phyloP scores from a whole-genome alignment of 352 stramenopile genomes.

The Phytophthora lateralis region DNA sequence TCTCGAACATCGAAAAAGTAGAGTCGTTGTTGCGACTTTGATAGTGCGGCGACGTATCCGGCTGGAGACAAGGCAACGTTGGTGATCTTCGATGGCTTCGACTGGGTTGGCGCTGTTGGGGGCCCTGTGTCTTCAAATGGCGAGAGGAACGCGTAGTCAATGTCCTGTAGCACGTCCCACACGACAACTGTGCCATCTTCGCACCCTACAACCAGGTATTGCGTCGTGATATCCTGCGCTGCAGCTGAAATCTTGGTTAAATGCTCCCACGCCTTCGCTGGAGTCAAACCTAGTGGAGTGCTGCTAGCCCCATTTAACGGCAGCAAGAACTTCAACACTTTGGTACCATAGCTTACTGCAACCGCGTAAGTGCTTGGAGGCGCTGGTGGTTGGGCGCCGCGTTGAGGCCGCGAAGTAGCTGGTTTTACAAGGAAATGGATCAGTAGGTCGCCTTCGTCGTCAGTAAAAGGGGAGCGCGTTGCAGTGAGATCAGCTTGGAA shows the following conservation, averaged over 20 bases:
- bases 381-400: background rate
- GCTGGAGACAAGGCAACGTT: slow-evolving; percentile 27
- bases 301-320: background rate
- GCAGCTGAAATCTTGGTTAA: slow-evolving; percentile 46
- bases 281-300: slow-evolving; percentile 3
- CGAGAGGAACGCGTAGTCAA: slow-evolving; percentile 42
- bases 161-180: slow-evolving; percentile 59
- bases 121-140: background rate
- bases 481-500: slow-evolving; percentile 26
- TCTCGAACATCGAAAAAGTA: slow-evolving; percentile 53
- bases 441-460: background rate
- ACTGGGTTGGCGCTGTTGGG: background rate
- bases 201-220: slow-evolving; percentile 55
- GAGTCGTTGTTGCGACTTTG: slow-evolving; percentile 36
- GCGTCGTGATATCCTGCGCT: slow-evolving; percentile 45
- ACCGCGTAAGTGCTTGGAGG: slow-evolving; percentile 37
- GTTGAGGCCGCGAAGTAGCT: background rate
- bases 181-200: slow-evolving; percentile 50
- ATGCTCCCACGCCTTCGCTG: slow-evolving; percentile 39
- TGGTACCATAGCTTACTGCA: slow-evolving; percentile 35
- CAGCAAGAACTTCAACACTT: slow-evolving; percentile 44
- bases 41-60: slow-evolving; percentile 46
- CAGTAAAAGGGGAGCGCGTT: slow-evolving; percentile 10
- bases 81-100: slow-evolving; percentile 4
- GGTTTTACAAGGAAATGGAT: slow-evolving; percentile 35